These are phyloP conservation scores for Calocera cornea DNA, from an alignment of 768 basidiomycete genomes.

Conservation along the genomic window DNA sequence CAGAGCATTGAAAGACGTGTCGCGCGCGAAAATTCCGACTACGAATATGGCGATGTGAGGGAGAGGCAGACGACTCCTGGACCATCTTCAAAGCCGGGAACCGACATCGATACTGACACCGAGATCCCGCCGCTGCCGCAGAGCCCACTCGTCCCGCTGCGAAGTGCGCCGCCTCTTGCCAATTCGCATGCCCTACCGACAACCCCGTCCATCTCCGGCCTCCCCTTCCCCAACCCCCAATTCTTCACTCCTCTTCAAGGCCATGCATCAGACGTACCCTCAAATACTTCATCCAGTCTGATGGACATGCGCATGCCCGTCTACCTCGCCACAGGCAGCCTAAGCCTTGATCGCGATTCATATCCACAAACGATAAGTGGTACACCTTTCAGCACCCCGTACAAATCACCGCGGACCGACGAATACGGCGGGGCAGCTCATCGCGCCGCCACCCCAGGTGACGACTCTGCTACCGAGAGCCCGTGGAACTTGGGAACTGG, in stretches of 20 bases:
- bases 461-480: slow-evolving; percentile 7
- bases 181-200: slow-evolving; percentile 17
- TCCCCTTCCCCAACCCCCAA: not conserved
- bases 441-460: slow-evolving; percentile 5
- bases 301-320: slow-evolving; percentile 30
- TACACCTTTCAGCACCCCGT: slow-evolving; percentile 30
- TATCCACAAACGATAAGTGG: slow-evolving; percentile 61
- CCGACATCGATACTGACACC: not conserved
- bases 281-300: slow-evolving; percentile 34
- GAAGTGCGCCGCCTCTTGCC: slow-evolving; percentile 34
- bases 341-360: slow-evolving; percentile 42
- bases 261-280: slow-evolving; percentile 42
- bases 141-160: not conserved
- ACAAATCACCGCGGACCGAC: slow-evolving; percentile 3
- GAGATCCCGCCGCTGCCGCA: not conserved
- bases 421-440: slow-evolving; percentile 17
- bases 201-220: slow-evolving; percentile 1
- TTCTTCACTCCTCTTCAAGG: slow-evolving; percentile 20
- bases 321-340: slow-evolving; percentile 30
- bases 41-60: not conserved
- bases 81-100: not conserved
- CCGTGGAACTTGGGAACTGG: not conserved
- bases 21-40: not conserved
- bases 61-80: not conserved
- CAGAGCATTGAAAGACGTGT: not conserved